phyloP scores from a whole-genome alignment of 352 stramenopile species.

The Globisporangium spiculum region DNA sequence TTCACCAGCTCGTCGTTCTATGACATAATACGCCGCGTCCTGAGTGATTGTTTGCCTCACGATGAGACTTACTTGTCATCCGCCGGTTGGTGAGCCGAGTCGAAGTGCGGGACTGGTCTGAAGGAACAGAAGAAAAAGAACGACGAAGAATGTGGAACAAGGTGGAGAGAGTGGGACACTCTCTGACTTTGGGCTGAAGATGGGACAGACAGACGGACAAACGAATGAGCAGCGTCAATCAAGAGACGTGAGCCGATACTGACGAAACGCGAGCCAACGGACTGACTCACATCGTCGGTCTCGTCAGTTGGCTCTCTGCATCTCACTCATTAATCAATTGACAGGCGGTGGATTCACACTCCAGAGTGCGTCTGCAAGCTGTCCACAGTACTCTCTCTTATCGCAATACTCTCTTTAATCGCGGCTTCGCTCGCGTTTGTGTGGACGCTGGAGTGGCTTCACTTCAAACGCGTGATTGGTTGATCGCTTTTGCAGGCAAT shows the following conservation, averaged over 20 bases:
- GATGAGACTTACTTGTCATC: not conserved
- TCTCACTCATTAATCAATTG: not conserved
- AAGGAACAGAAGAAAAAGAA: not conserved
- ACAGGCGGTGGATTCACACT: not conserved
- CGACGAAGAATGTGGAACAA: not conserved
- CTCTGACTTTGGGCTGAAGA: not conserved
- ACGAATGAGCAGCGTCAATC: not conserved
- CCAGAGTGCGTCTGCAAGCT: not conserved
- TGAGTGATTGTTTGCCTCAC: too few relatives aligned
- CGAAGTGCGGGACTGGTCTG: not conserved
- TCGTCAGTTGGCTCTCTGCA: not conserved
- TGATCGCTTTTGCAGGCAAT: not conserved
- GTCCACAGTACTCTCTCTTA: too few relatives aligned
- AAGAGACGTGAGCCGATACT: not conserved
- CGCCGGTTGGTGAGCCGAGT: not conserved
- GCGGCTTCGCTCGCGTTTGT: not conserved
- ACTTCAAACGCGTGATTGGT: not conserved
- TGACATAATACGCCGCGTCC: too few relatives aligned
- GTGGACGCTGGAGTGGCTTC: not conserved
- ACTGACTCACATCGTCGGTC: not conserved
- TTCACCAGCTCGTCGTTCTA: not conserved
- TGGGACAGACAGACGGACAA: not conserved
- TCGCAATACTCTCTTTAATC: too few relatives aligned
- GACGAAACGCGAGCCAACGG: not conserved
- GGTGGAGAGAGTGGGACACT: not conserved